Evolutionary conservation across 2,329 filamentous ascomycete species (phyloP).

Genomic region (Penicillium sp.): DNA sequence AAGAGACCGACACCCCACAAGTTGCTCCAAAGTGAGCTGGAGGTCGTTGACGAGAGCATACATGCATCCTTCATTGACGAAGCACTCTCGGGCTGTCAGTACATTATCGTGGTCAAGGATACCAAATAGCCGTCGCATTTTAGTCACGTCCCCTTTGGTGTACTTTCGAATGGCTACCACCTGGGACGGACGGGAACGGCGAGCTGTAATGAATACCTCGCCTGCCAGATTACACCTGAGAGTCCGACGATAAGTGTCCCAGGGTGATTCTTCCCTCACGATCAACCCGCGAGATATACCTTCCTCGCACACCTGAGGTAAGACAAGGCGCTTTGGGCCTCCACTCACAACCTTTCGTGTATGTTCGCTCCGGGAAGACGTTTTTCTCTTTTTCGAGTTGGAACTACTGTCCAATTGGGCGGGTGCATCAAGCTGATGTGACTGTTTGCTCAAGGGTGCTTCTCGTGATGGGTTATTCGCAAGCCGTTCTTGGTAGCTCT

Average conservation of each 20-base stretch:
- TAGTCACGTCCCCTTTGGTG: not conserved
- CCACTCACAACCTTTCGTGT: constrained; percentile 4
- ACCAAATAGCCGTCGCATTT: constrained; percentile 1
- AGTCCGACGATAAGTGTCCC: constrained; percentile 15
- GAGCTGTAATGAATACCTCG: constrained; percentile 11
- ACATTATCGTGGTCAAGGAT: constrained; percentile 15
- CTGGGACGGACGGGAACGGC: constrained; percentile 5
- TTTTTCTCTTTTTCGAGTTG: constrained; percentile 1
- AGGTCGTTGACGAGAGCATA: constrained; percentile 18
- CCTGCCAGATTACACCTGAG: constrained; percentile 18
- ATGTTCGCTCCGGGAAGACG: not conserved
- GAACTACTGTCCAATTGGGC: not conserved
- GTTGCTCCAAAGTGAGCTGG: constrained; percentile 19
- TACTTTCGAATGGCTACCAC: constrained; percentile 17
- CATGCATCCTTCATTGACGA: constrained; percentile 4
- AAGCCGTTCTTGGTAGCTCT: constrained; percentile 1
- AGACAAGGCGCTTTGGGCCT: not conserved
- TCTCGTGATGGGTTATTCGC: constrained; percentile 1
- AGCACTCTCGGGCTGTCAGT: constrained; percentile 14
- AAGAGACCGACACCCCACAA: constrained; percentile 11
- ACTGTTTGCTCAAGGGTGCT: not conserved
- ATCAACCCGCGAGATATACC: constrained; percentile 1
- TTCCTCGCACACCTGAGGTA: constrained; percentile 7
- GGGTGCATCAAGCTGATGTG: not conserved
- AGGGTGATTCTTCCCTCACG: constrained; percentile 10